Evolutionary conservation across 2,329 filamentous ascomycete genomes (phyloP).

Genomic region (Pezizomycotina sp.): DNA sequence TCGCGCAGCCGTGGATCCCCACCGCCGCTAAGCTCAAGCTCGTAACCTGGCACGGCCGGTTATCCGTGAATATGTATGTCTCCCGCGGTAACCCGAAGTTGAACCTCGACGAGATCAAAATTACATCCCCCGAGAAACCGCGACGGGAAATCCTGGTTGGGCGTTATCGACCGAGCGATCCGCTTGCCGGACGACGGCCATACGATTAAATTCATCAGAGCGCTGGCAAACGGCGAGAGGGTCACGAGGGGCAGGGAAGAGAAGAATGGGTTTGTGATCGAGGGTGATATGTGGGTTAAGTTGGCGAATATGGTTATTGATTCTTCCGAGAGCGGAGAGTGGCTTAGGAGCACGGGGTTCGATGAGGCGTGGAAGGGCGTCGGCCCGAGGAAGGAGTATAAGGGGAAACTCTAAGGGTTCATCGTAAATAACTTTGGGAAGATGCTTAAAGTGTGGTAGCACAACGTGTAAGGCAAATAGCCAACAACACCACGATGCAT

Average conservation of each 20-base stretch:
- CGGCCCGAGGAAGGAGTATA: conserved; percentile 19
- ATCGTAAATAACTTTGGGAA: too few species aligned
- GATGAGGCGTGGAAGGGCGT: conserved; percentile 46
- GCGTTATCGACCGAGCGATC: conserved; percentile 34
- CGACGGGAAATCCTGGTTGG: conserved; percentile 30
- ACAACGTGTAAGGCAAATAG: too few species aligned
- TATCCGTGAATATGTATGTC: conserved; percentile 58
- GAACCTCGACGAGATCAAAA: conserved; percentile 40
- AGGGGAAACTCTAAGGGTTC: too few species aligned
- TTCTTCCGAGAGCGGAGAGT: conserved; percentile 30
- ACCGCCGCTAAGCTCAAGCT: conserved; percentile 47
- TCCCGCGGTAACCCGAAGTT: conserved; percentile 49
- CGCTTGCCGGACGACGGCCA: conserved; percentile 60
- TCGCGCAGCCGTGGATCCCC: conserved; percentile 44
- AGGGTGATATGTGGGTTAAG: conserved; percentile 43
- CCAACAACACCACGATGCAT: too few species aligned
- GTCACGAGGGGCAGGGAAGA: conserved; percentile 35
- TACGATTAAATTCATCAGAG: conserved; percentile 55
- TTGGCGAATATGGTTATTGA: conserved; percentile 46
- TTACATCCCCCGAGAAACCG: conserved; percentile 40
- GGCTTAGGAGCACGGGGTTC: conserved; percentile 48
- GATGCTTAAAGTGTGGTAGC: too few species aligned
- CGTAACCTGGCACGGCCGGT: conserved; percentile 65
- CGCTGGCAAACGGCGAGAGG: conserved; percentile 47
- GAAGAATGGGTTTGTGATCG: conserved; percentile 38